Base-by-base conservation (phyloP, 495 filamentous ascomycete genomes). In the Neurospora terricola region DNA sequence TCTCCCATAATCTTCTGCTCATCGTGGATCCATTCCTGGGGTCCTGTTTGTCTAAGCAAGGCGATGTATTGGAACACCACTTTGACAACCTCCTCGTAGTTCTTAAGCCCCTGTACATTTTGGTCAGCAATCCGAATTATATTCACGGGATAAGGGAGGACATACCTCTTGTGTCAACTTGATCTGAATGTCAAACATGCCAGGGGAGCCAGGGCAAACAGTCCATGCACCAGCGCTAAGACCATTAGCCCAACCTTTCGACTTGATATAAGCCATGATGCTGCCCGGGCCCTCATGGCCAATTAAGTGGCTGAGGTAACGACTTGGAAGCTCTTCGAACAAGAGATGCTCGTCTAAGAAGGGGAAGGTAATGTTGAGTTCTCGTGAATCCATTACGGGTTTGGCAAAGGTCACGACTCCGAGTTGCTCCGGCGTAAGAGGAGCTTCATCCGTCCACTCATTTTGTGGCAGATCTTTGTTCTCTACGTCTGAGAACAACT, bases 271-370 rank as follows among this genome's bases (percentile, higher is more conserved):
- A 1, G 96, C 90, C 80, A 99, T 89, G 75, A 99, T 94, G 83
- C 96, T 98, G 3, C 96, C 96, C 9, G 96, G 96, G 1, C 96
- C 96, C 81, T 99, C 96, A 75, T 99, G 96, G 16, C 96, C 96
- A 75, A 99, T 94, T 66, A 99, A 81, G 78, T 99, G 96, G 77
- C 91, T 92, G 75, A 97, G 88, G 79, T 98, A 99, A 42, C 93
- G 89, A 75, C 92, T 92, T 14, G 96, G 96, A 70, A 97, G 94
- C 9, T 90, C 88, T 76, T 93, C 90, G 81, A 90, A 97, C 70
- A 94, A 81, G 10, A 89, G 78, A 73, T 98, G 94, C 80, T 98
- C 94, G 78, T 98, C 94, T 68, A 93, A 83, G 80, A 93, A 98
- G 0, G 94, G 92, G 81, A 98, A 98, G 73, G 87, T 90, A 72